Evolutionary conservation across 2,329 filamentous ascomycete species (phyloP).

Genomic region (Paecilomyces dactylethromorphus): DNA sequence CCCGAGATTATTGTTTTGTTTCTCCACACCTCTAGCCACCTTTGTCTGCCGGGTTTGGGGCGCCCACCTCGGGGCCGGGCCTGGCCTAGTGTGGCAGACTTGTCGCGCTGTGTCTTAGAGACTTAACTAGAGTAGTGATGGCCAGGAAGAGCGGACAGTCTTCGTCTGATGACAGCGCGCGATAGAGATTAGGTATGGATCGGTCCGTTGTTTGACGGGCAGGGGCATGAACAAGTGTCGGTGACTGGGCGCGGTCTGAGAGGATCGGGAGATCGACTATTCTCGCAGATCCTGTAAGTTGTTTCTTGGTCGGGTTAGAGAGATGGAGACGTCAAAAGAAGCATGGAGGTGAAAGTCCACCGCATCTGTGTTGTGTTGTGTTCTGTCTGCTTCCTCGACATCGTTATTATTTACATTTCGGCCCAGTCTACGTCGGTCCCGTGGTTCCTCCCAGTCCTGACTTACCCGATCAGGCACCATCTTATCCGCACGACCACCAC

Average conservation of each 20-base stretch:
- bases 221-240: background rate
- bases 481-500: background rate
- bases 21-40: background rate
- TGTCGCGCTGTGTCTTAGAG: background rate
- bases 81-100: background rate
- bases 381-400: background rate
- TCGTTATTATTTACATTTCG: background rate
- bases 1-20: background rate
- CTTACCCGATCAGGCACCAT: background rate
- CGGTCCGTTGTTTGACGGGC: background rate
- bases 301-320: background rate
- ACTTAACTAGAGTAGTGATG: background rate
- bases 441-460: background rate
- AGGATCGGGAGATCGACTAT: background rate
- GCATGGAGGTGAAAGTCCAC: background rate
- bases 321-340: background rate
- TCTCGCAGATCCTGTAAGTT: background rate
- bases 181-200: background rate
- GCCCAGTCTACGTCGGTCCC: too few species aligned
- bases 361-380: background rate
- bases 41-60: background rate
- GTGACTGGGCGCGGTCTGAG: background rate
- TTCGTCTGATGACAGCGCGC: background rate
- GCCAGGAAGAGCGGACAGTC: background rate
- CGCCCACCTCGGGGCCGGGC: background rate